These are phyloP conservation scores for Vaccinium vitisidaea DNA, from an alignment of 148 eudicot species.

Conservation along the genomic window DNA sequence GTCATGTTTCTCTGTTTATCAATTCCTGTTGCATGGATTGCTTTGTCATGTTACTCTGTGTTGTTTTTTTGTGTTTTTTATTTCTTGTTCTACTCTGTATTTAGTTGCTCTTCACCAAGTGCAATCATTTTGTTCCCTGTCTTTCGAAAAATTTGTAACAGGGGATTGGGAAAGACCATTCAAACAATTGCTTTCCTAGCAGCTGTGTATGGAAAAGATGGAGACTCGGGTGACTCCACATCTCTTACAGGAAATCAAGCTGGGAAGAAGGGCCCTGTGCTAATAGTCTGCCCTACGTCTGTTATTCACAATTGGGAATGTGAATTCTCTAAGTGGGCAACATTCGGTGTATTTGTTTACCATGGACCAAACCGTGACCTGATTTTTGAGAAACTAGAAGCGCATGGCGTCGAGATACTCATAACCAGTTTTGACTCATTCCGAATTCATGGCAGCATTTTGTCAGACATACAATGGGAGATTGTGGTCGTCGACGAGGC, in stretches of 20 bases:
- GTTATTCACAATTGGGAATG: constrained; percentile 88
- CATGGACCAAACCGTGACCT: constrained; percentile 92
- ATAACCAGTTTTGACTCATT: constrained; percentile 93
- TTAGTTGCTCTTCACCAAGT: constrained; percentile 13
- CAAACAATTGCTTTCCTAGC: constrained; percentile 96
- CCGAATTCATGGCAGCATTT: constrained; percentile 64
- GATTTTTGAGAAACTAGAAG: constrained; percentile 66
- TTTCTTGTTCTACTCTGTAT: background rate
- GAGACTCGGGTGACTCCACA: constrained; percentile 36
- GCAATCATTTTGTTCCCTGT: background rate
- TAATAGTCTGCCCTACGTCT: constrained; percentile 86
- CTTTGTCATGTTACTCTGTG: background rate
- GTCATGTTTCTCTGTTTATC: background rate
- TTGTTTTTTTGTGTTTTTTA: background rate
- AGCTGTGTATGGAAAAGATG: constrained; percentile 84
- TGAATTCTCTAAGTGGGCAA: constrained; percentile 90
- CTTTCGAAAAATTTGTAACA: constrained; percentile 25
- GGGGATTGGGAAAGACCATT: constrained; percentile 99
- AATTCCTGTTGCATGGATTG: background rate
- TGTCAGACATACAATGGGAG: constrained; percentile 72
- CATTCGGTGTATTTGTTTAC: constrained; percentile 72
- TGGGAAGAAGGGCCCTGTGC: constrained; percentile 57
- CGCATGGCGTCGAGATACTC: constrained; percentile 62
- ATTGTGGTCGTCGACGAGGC: constrained; percentile 89
- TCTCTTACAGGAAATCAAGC: constrained; percentile 25